Evolutionary conservation across 768 basidiomycete species (phyloP).

Genomic region (Amanita rimosa): DNA sequence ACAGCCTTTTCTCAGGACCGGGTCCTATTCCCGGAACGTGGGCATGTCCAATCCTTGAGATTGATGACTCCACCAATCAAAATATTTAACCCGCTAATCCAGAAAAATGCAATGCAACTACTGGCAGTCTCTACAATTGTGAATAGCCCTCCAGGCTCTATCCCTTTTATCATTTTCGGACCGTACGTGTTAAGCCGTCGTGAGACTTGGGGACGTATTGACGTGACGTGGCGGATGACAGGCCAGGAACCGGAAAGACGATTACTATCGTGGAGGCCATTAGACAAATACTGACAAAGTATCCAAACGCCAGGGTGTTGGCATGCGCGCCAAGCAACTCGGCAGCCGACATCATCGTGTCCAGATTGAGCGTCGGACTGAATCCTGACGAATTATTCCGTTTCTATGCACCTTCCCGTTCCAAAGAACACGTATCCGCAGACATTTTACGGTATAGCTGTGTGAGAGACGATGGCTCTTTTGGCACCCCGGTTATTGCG

Average conservation of each 20-base stretch:
- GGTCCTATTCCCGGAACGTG: slow-evolving; percentile 35
- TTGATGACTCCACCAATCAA: slow-evolving; percentile 11
- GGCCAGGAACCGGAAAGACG: slow-evolving; percentile 60
- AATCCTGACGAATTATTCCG: slow-evolving; percentile 34
- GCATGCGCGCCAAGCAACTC: slow-evolving; percentile 59
- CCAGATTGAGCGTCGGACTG: slow-evolving; percentile 23
- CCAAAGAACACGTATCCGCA: slow-evolving; percentile 32
- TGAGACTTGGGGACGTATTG: background rate
- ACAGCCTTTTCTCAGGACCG: slow-evolving; percentile 30
- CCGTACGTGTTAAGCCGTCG: slow-evolving; percentile 30
- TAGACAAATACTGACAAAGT: slow-evolving; percentile 29
- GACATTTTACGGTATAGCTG: slow-evolving; percentile 26
- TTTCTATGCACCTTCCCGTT: slow-evolving; percentile 41
- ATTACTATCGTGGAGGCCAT: slow-evolving; percentile 54
- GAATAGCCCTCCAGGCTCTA: slow-evolving; percentile 28
- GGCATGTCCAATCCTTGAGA: slow-evolving; percentile 15
- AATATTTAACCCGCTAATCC: slow-evolving; percentile 31
- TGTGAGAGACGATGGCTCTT: slow-evolving; percentile 21
- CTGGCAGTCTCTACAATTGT: slow-evolving; percentile 38
- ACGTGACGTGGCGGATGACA: slow-evolving; percentile 10
- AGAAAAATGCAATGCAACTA: slow-evolving; percentile 33
- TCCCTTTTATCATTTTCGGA: slow-evolving; percentile 52
- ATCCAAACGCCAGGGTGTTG: slow-evolving; percentile 33
- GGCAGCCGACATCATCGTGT: slow-evolving; percentile 49
- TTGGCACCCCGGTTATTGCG: slow-evolving; percentile 27